phyloP scores from a whole-genome alignment of 2,329 filamentous ascomycete species.

The Corinectria fuckeliana region DNA sequence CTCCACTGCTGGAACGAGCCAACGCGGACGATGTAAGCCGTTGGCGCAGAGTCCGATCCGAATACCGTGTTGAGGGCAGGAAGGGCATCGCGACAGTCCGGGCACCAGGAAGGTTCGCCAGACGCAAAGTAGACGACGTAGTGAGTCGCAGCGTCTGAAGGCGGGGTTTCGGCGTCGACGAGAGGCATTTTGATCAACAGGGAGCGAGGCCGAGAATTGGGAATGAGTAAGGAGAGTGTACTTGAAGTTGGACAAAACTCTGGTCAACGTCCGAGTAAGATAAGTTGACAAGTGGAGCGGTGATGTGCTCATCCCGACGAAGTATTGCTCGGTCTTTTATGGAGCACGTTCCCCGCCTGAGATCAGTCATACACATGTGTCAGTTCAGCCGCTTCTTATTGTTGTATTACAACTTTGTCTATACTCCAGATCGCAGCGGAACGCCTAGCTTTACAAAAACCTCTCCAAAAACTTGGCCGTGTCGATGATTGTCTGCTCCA shows the following conservation, averaged over 20 bases:
- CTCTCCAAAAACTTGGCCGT: constrained; percentile 31
- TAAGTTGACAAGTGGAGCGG: not conserved
- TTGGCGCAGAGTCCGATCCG: constrained; percentile 30
- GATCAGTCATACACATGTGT: not conserved
- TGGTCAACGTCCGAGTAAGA: not conserved
- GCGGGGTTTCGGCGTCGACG: constrained; percentile 34
- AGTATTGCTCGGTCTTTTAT: constrained; percentile 11
- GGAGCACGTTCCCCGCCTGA: constrained; percentile 2
- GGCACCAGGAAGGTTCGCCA: constrained; percentile 40
- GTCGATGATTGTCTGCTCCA: constrained; percentile 32
- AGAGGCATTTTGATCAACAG: constrained; percentile 35
- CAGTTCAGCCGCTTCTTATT: not conserved
- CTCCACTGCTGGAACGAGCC: constrained; percentile 35
- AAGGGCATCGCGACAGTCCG: constrained; percentile 37
- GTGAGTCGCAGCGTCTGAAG: constrained; percentile 33
- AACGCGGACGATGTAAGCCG: constrained; percentile 36
- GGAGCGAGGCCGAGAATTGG: not conserved
- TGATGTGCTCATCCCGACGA: constrained; percentile 13
- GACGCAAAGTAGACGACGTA: constrained; percentile 43
- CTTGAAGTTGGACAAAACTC: not conserved
- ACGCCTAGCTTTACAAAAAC: constrained; percentile 19
- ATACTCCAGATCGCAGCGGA: not conserved
- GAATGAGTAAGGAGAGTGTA: not conserved
- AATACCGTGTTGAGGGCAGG: constrained; percentile 36
- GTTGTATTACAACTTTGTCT: not conserved